Conservation (phyloP, 805 yeast genomes). For the Isabelozyma pseudorhagii region DNA sequence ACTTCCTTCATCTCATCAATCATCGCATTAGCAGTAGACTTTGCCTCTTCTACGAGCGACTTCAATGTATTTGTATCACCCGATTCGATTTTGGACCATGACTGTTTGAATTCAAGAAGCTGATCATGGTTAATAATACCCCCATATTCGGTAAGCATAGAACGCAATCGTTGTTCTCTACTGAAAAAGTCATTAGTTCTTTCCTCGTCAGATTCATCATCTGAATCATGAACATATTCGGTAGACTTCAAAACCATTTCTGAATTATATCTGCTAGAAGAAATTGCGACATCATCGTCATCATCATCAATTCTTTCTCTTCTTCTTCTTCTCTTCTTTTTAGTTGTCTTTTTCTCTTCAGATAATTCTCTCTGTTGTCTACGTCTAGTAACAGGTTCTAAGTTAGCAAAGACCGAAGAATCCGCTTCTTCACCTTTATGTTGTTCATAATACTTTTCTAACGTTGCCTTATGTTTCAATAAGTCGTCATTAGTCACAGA, state of each 20-base stretch:
- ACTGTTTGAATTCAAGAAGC: slow-evolving; percentile 28
- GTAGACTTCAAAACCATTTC: slow-evolving; percentile 41
- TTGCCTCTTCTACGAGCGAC: neutral
- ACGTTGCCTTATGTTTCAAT: neutral
- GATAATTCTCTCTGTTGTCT: slow-evolving; percentile 5
- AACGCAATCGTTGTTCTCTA: slow-evolving; percentile 51
- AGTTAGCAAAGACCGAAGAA: slow-evolving; percentile 21
- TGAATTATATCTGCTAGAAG: neutral
- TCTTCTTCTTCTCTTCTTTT: neutral
- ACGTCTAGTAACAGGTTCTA: slow-evolving; percentile 33
- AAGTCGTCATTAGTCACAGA: neutral
- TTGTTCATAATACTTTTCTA: neutral
- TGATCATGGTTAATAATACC: slow-evolving; percentile 35
- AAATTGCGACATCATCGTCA: slow-evolving; percentile 5
- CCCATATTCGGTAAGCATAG: slow-evolving; percentile 30
- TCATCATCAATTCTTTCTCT: slow-evolving; percentile 20
- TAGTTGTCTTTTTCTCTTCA: slow-evolving; percentile 4
- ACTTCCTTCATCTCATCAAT: neutral
- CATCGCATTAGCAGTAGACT: neutral
- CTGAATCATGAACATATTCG: slow-evolving; percentile 56
- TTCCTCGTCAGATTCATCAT: slow-evolving; percentile 62
- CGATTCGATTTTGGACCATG: slow-evolving; percentile 15
- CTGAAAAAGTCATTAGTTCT: slow-evolving; percentile 50
- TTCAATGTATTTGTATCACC: neutral
- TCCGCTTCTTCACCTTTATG: neutral